Evolutionary conservation across 148 eudicot genomes (phyloP).

Genomic region (Simmondsia chinensis): DNA sequence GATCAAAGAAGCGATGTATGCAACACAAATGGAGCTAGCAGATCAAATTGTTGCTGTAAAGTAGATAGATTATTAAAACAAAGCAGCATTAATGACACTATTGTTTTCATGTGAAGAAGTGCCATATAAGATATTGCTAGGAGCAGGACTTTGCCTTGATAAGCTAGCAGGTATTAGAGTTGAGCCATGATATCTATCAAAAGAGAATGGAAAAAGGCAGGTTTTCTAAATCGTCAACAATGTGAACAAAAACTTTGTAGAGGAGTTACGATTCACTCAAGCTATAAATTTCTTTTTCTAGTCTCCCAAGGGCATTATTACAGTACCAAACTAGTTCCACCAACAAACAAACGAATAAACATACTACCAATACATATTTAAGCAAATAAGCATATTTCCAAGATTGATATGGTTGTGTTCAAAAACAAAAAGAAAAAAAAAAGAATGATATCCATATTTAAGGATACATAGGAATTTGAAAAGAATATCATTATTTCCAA

Average conservation of each 20-base stretch:
- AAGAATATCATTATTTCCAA: no score
- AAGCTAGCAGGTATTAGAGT: constrained; percentile 94
- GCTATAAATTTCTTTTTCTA: constrained; percentile 92
- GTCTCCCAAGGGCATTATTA: constrained; percentile 95
- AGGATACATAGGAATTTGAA: no score
- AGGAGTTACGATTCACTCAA: constrained; percentile 69
- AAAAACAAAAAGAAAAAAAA: no score
- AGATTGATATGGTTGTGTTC: no score
- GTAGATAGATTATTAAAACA: constrained; percentile 53
- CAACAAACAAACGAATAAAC: constrained; percentile 26
- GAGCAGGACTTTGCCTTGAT: constrained; percentile 54
- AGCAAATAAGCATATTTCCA: no score
- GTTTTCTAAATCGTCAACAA: constrained; percentile 2
- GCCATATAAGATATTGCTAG: not conserved
- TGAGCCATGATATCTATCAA: constrained; percentile 89
- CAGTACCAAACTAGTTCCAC: constrained; percentile 98
- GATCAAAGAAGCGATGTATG: constrained; percentile 16
- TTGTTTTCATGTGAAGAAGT: not conserved
- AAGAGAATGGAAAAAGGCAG: constrained; percentile 6
- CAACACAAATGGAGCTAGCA: constrained; percentile 91
- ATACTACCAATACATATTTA: no score
- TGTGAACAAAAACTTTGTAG: not conserved
- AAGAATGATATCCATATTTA: no score
- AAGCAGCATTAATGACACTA: constrained; percentile 3
- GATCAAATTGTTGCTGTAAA: constrained; percentile 88